Base-by-base conservation (phyloP, 148 eudicot species). In the Chenopodium album region DNA sequence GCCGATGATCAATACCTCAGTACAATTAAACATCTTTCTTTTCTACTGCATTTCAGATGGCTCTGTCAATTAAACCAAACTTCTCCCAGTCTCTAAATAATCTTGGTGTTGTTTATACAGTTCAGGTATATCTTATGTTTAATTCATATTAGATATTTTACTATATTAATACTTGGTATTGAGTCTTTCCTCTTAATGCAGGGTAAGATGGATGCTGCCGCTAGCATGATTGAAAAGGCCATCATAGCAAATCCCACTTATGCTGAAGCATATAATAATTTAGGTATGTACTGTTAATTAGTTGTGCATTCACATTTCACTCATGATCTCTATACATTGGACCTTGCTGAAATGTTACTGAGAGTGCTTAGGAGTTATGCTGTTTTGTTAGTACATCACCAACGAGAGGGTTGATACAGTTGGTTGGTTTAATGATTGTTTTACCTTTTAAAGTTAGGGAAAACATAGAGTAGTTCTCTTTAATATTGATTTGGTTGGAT, bases 141-240 rank as follows among this genome's bases (percentile, higher is more conserved):
- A 76, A 41, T 82, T 80, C 66, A 31, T 69, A 29, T 59, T 32
- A 10, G 64, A 22, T 17, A 65, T 11, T n/a, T 22, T 68, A 73
- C 47, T 23, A 54, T 23, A 69, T 37, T n/a, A 68, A 29, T 76
- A 56, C 13, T 56, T 86, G 47, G 63, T 84, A 29, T 31, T 71
- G 79, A 81, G 2, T 52, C 74, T 77, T 68, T 16, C 47, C 73
- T 72, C 28, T 22, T 56, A 29, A 34, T 83, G 60, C 89, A 96
- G 99, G 99, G 99, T 64, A 96, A 96, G 89, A 96, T 96, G 99
- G 99, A 96, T 87, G 98, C 95, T 81, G 99, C 99, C 80, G 95
- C 99, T 75, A 90, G 98, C 89, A 96, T 94, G 99, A 94, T 96
- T 77, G 99, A 96, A 89, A 96, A 92, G 82, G 99, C 99, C 74